Percentiles rank a stretch among this genome's conserved stretches.
Conservation (phyloP, 164 flowering plant species). For the Euptelea pleiosperma region DNA sequence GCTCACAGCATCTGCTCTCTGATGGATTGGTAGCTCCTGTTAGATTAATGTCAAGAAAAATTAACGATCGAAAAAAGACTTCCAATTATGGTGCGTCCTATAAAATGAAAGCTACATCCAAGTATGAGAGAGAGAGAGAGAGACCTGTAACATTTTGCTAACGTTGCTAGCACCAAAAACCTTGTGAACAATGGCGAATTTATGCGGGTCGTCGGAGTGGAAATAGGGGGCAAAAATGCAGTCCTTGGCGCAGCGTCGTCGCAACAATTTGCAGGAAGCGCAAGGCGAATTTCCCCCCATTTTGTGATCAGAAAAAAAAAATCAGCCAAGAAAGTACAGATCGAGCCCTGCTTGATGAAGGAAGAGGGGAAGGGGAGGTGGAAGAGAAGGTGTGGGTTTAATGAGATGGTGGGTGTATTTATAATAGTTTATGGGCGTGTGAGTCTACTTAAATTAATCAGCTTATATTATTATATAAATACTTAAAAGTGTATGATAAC, state of each 20-base stretch:
- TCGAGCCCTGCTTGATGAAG: no score
- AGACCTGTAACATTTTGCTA: constrained; percentile 83
- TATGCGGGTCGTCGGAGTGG: constrained; percentile 70
- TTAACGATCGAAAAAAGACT: no score
- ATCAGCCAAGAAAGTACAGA: no score
- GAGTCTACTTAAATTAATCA: no score
- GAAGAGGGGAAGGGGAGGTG: neutral
- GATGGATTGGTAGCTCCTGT: constrained; percentile 60
- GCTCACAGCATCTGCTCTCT: constrained; percentile 66
- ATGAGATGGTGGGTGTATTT: constrained; percentile 22
- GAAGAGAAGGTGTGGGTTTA: neutral
- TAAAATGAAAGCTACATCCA: no score
- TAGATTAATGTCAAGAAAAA: no score
- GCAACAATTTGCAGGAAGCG: constrained; percentile 83
- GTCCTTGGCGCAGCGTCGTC: constrained; percentile 86
- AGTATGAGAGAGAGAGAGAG: constrained; percentile 16
- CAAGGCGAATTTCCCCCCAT: constrained; percentile 83
- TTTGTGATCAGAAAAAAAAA: no score
- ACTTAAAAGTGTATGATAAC: no score
- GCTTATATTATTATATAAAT: no score
- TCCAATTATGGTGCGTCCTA: no score
- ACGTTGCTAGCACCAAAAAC: constrained; percentile 88
- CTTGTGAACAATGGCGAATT: constrained; percentile 81
- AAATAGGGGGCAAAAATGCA: constrained; percentile 89
- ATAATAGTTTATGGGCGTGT: constrained; percentile 21